These are phyloP conservation scores for Elaeagnus macrophylla DNA, from an alignment of 306 rosid species.

Conservation along the genomic window DNA sequence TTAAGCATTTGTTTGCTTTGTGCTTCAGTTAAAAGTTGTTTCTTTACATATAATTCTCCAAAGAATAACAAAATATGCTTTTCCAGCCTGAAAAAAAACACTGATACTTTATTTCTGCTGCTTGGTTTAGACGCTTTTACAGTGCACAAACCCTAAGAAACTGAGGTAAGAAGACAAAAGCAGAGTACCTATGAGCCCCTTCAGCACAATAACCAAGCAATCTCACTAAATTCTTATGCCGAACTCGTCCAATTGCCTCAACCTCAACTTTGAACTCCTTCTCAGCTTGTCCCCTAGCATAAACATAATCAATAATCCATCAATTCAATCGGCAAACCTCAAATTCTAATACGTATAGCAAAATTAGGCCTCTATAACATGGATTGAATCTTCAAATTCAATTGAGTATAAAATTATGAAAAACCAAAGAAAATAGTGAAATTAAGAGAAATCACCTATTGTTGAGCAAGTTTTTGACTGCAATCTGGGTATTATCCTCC, in stretches of 20 bases:
- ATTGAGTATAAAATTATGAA: not conserved
- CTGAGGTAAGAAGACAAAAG: conserved; percentile 3
- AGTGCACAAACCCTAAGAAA: too few relatives aligned
- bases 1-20: not conserved
- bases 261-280: conserved; percentile 82
- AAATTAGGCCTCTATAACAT: not conserved
- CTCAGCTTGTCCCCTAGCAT: conserved; percentile 82
- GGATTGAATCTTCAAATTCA: not conserved
- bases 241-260: conserved; percentile 91
- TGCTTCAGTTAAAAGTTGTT: not conserved
- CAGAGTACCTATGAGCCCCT: conserved; percentile 77
- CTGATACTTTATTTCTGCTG: too few relatives aligned
- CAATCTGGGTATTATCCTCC: conserved; percentile 54
- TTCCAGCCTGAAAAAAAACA: too few relatives aligned
- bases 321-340: conserved; percentile 6
- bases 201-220: conserved; percentile 89
- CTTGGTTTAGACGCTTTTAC: not conserved
- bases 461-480: conserved; percentile 77
- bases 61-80: too few relatives aligned
- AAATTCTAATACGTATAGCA: not conserved
- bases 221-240: conserved; percentile 80
- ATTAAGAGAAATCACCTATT: conserved; percentile 36
- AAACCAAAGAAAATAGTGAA: not conserved
- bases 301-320: conserved; percentile 6
- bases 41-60: too few relatives aligned